Conservation (phyloP, 2,329 filamentous ascomycete genomes). For the Tolypocladium nubicola region DNA sequence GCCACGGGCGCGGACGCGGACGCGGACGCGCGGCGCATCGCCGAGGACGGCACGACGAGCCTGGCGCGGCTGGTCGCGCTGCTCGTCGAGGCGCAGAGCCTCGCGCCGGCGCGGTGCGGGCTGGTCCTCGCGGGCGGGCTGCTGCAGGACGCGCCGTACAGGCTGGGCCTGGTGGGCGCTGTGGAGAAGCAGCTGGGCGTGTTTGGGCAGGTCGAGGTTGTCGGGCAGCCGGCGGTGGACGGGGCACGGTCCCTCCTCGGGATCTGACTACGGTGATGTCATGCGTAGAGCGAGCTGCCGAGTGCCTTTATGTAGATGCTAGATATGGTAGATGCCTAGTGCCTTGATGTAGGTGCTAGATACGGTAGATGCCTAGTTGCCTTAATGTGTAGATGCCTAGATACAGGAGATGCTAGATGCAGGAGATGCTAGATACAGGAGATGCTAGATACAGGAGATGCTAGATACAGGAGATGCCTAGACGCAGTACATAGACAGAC, state of each 20-base stretch:
- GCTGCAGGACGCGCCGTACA: slow-evolving; percentile 9
- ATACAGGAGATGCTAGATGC: no score
- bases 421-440: no score
- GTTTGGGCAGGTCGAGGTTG: slow-evolving; percentile 6
- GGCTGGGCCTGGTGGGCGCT: slow-evolving; percentile 1
- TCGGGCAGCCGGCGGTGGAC: slow-evolving; percentile 7
- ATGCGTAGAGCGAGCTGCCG: background rate
- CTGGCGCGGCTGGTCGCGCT: slow-evolving; percentile 7
- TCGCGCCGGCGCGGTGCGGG: slow-evolving; percentile 5
- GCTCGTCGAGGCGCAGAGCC: slow-evolving; percentile 6
- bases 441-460: no score
- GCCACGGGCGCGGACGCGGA: slow-evolving; percentile 3
- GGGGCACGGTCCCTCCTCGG: slow-evolving; percentile 4
- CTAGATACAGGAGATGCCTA: no score
- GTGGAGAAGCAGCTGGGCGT: slow-evolving; percentile 5
- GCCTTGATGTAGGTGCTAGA: no score
- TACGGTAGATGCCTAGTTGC: no score
- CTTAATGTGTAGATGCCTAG: background rate
- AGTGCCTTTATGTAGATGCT: no score
- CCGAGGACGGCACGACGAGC: slow-evolving; percentile 7
- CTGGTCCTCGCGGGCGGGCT: slow-evolving; percentile 12
- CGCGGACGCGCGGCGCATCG: slow-evolving; percentile 9
- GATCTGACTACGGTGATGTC: background rate
- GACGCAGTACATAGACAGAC: background rate
- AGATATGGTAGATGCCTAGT: no score